phyloP scores from a whole-genome alignment of 148 eudicot genomes.

The Nepenthes gracilis region DNA sequence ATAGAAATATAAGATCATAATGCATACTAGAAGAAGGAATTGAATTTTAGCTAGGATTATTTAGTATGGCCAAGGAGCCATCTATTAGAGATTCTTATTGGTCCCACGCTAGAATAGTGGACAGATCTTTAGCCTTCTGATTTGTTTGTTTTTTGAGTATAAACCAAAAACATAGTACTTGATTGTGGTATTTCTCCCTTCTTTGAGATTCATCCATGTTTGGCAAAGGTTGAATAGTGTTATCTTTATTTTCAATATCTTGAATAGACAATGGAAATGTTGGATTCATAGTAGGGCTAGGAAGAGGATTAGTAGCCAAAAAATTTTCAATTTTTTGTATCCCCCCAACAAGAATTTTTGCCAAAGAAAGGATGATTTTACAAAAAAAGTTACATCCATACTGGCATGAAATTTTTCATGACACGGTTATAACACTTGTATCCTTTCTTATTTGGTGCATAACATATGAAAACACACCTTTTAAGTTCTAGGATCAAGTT shows the following conservation, averaged over 20 bases:
- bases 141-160: neutral
- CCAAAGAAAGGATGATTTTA: neutral
- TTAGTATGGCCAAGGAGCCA: no score
- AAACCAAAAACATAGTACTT: neutral
- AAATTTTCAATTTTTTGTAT: neutral
- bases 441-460: neutral
- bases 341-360: neutral
- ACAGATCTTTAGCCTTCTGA: no score
- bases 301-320: neutral
- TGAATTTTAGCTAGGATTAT: neutral
- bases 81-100: neutral
- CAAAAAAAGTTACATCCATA: neutral
- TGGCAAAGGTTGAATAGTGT: neutral
- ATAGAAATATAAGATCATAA: conserved; percentile 7
- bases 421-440: neutral
- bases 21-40: neutral
- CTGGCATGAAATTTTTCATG: neutral
- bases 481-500: neutral
- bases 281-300: no score
- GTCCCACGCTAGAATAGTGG: no score
- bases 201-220: no score
- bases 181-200: neutral
- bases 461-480: neutral
- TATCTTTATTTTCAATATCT: no score
- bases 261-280: no score